Conservation (phyloP, 129 eudicot species). For the Calendula officinalis region DNA sequence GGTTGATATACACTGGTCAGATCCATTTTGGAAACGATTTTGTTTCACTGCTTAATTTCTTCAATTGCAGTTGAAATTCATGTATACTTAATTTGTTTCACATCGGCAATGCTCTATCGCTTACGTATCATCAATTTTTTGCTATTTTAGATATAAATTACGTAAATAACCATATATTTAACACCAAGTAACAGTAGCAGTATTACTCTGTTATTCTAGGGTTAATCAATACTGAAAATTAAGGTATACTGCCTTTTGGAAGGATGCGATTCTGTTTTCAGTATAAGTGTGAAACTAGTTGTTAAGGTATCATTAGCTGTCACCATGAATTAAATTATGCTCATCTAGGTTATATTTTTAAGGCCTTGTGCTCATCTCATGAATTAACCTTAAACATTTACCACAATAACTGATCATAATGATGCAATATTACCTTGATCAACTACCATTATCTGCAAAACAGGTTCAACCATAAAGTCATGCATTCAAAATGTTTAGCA, state of each 20-base stretch:
- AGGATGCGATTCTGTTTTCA: not conserved
- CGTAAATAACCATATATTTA: not conserved
- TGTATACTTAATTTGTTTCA: too few relatives aligned
- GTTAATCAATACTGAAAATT: not conserved
- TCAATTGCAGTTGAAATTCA: not conserved
- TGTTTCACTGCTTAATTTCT: constrained; percentile 11
- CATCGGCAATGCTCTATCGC: not conserved
- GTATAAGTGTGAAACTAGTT: not conserved
- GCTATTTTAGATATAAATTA: not conserved
- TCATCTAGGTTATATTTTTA: not conserved
- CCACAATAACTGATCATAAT: not conserved
- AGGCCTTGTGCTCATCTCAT: not conserved
- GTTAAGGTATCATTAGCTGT: not conserved
- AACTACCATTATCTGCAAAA: not conserved
- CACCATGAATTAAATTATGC: not conserved
- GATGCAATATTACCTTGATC: not conserved
- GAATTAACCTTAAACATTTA: not conserved
- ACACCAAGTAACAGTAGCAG: not conserved
- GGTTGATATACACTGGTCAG: constrained; percentile 13
- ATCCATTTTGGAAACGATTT: constrained; percentile 12
- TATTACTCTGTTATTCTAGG: not conserved
- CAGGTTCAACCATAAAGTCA: constrained; percentile 13
- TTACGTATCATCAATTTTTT: not conserved
- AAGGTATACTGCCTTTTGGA: not conserved
- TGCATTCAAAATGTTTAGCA: constrained; percentile 6